Evolutionary conservation across 1,284 basidiomycete species (phyloP).

Genomic region (Moesziomyces sp.): DNA sequence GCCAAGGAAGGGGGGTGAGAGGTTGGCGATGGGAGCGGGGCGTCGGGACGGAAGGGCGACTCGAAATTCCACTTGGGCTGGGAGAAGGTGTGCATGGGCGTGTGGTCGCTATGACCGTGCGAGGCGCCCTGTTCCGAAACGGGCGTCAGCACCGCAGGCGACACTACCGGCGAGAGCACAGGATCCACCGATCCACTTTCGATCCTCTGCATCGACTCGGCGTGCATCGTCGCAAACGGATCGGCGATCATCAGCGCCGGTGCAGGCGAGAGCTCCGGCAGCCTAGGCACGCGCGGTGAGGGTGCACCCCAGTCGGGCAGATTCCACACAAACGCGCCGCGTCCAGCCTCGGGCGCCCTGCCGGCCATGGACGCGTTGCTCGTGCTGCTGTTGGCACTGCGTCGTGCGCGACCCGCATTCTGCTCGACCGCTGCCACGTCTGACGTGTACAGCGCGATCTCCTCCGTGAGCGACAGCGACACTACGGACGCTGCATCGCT

Average conservation of each 20-base stretch:
- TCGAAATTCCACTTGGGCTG: slow-evolving; percentile 16
- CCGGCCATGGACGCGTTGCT: neutral
- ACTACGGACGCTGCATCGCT: slow-evolving; percentile 17
- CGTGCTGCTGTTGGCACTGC: slow-evolving; percentile 8
- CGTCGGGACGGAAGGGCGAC: slow-evolving; percentile 23
- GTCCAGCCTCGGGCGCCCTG: no score
- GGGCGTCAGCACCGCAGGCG: neutral
- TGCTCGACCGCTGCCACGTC: slow-evolving; percentile 18
- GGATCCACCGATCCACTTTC: slow-evolving; percentile 34
- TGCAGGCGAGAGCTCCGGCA: slow-evolving; percentile 15
- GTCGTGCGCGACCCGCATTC: slow-evolving; percentile 5
- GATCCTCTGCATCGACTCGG: slow-evolving; percentile 18
- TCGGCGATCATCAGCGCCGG: slow-evolving; percentile 32
- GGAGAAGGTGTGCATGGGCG: neutral
- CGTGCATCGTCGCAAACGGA: slow-evolving; percentile 6
- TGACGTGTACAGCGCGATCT: slow-evolving; percentile 36
- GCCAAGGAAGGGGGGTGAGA: neutral
- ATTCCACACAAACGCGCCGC: slow-evolving; percentile 17
- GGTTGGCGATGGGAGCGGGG: neutral
- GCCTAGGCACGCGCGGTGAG: neutral
- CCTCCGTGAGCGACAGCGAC: slow-evolving; percentile 32
- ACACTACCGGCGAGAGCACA: slow-evolving; percentile 4
- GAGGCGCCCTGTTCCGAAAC: slow-evolving; percentile 2
- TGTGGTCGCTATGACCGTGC: slow-evolving; percentile 1
- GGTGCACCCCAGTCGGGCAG: slow-evolving; percentile 16